Evolutionary conservation across 1,284 basidiomycete species (phyloP).

Genomic region (Limonomyces culmigenus): DNA sequence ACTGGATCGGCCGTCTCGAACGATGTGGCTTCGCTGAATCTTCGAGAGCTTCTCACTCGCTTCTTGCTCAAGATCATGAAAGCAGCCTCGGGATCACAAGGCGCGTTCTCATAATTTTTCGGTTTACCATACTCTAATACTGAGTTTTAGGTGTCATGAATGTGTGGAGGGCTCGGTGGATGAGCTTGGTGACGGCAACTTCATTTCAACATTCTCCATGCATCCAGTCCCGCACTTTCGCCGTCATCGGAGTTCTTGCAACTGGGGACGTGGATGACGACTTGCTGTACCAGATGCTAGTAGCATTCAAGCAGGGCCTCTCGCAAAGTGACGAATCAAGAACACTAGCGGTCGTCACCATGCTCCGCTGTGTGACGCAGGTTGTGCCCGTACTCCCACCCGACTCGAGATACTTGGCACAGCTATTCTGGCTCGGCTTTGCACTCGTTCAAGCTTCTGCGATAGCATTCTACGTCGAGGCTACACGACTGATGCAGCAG

Average conservation of each 20-base stretch:
- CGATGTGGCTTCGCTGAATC: too few species aligned
- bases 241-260: constrained; percentile 68
- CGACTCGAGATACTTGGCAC: constrained; percentile 56
- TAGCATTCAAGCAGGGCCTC: constrained; percentile 59
- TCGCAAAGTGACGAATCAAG: constrained; percentile 50
- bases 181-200: constrained; percentile 80
- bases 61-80: constrained; percentile 61
- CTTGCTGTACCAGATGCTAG: constrained; percentile 76
- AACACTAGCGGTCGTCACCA: constrained; percentile 63
- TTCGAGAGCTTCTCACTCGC: constrained; percentile 17
- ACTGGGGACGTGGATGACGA: constrained; percentile 76
- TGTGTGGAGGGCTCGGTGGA: constrained; percentile 87
- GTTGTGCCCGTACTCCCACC: constrained; percentile 54
- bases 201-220: constrained; percentile 88
- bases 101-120: constrained; percentile 24
- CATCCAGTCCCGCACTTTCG: constrained; percentile 80
- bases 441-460: constrained; percentile 66
- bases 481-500: constrained; percentile 43
- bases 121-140: constrained; percentile 1
- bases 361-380: constrained; percentile 72
- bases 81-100: constrained; percentile 47
- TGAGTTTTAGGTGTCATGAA: constrained; percentile 57
- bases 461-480: constrained; percentile 57
- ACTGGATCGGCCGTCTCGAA: constrained; percentile 38
- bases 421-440: constrained; percentile 77